These are phyloP conservation scores for Rubia balearica DNA, from an alignment of 305 asterid species.

Conservation along the genomic window DNA sequence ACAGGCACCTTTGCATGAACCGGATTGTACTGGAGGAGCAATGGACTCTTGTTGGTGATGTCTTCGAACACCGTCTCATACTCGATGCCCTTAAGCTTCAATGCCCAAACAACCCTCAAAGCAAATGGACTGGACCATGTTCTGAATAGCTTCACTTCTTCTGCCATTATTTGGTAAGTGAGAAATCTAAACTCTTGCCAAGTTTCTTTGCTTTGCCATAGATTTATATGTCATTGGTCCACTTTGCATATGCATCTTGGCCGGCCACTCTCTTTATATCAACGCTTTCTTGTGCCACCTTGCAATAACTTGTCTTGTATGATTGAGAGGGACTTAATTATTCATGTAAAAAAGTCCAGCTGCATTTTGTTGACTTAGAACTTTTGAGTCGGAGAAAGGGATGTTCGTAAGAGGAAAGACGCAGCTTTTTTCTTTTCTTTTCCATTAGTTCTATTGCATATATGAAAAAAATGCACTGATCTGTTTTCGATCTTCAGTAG, in stretches of 20 bases:
- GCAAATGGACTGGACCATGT: constrained; percentile 54
- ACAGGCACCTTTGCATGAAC: constrained; percentile 52
- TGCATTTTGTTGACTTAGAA: not conserved
- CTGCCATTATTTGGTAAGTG: constrained; percentile 25
- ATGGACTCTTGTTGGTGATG: constrained; percentile 39
- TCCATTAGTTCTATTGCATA: not conserved
- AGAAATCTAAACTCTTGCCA: not conserved
- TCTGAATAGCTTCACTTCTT: constrained; percentile 47
- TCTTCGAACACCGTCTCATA: constrained; percentile 48
- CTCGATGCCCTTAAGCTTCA: constrained; percentile 47
- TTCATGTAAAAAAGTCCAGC: not conserved
- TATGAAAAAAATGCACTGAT: not conserved
- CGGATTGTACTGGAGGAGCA: constrained; percentile 51
- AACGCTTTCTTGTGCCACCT: not conserved
- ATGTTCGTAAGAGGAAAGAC: not conserved
- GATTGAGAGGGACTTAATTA: not conserved
- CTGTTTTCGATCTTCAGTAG: not conserved
- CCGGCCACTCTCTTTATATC: not conserved
- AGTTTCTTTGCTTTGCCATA: not conserved
- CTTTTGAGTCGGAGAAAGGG: not conserved
- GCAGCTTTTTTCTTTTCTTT: not conserved
- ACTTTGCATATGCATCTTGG: not conserved
- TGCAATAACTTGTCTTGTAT: not conserved
- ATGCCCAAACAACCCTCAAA: constrained; percentile 48
- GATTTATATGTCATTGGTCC: not conserved